Conservation (phyloP, 305 asterid genomes). For the Coffea humblotiana region DNA sequence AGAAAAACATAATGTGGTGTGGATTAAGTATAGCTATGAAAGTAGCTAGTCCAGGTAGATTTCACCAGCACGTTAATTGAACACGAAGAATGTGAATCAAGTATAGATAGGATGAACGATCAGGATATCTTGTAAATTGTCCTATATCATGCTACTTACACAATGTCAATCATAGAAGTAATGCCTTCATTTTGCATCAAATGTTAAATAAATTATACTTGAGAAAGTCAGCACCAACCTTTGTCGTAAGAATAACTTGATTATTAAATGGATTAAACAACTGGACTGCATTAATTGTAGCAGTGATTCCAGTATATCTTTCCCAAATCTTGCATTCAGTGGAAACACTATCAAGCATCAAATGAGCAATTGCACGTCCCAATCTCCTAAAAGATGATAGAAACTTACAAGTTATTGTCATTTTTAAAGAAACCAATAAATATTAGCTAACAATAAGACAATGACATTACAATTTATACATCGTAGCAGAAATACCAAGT, state of each 20-base stretch:
- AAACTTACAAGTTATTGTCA: conserved; percentile 7
- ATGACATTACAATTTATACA: not conserved
- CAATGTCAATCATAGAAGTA: not conserved
- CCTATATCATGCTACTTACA: not conserved
- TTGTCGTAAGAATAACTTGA: conserved; percentile 55
- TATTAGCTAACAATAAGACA: not conserved
- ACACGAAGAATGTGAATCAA: not conserved
- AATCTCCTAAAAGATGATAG: conserved; percentile 47
- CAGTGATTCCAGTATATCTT: conserved; percentile 54
- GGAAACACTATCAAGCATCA: conserved; percentile 52
- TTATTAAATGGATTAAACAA: conserved; percentile 62
- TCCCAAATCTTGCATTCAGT: conserved; percentile 73
- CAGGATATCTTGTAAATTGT: not conserved
- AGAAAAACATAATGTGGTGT: too few relatives aligned
- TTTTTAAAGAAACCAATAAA: not conserved
- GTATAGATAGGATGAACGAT: not conserved
- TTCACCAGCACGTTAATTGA: not conserved
- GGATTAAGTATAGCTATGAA: too few relatives aligned
- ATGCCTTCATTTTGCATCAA: not conserved
- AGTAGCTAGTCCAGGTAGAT: not conserved
- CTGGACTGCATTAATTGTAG: conserved; percentile 55
- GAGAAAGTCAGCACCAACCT: conserved; percentile 43
- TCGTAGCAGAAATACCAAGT: not conserved
- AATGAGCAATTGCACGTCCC: conserved; percentile 61
- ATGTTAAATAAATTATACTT: not conserved